Percentiles rank a stretch among this genome's conserved stretches.
Conservation (phyloP, 2,329 filamentous ascomycete species). For the Fusarium xylarioides region DNA sequence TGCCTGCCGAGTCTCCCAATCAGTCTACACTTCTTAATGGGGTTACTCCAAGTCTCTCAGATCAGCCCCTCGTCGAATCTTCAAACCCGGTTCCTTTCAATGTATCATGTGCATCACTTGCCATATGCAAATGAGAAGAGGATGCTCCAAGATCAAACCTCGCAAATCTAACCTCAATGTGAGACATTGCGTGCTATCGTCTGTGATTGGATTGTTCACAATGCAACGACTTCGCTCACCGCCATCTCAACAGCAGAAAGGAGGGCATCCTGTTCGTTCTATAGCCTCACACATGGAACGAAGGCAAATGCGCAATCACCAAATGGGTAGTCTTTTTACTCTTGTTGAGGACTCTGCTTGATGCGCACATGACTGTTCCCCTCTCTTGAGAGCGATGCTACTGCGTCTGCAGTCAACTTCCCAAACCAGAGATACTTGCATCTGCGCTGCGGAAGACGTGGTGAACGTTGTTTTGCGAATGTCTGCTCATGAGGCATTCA, state of each 20-base stretch:
- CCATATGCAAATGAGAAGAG: slow-evolving; percentile 11
- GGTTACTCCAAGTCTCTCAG: not conserved
- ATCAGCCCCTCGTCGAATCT: not conserved
- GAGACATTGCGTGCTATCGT: slow-evolving; percentile 25
- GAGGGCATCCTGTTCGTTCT: slow-evolving; percentile 27
- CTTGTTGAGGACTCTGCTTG: slow-evolving; percentile 6
- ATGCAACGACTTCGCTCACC: slow-evolving; percentile 23
- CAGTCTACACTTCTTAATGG: not conserved
- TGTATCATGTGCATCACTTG: slow-evolving; percentile 14
- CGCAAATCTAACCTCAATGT: slow-evolving; percentile 4
- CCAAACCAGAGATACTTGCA: slow-evolving; percentile 26
- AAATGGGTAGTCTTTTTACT: not conserved
- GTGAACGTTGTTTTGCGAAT: not conserved
- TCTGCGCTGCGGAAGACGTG: slow-evolving; percentile 14
- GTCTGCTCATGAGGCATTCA: not conserved
- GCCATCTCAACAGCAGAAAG: slow-evolving; percentile 27
- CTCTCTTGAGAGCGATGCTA: slow-evolving; percentile 8
- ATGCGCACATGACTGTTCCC: not conserved
- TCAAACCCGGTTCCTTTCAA: not conserved
- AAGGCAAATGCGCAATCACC: slow-evolving; percentile 3
- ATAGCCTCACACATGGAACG: slow-evolving; percentile 11
- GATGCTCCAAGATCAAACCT: not conserved
- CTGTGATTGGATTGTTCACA: slow-evolving; percentile 6
- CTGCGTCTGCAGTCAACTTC: slow-evolving; percentile 14
- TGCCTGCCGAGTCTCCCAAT: slow-evolving; percentile 8